A percentile compares a stretch with the other conserved stretches of the same genome.
Evolutionary conservation across 1,139 yeast genomes (phyloP).

Genomic region (Eremothecium gossypii): DNA sequence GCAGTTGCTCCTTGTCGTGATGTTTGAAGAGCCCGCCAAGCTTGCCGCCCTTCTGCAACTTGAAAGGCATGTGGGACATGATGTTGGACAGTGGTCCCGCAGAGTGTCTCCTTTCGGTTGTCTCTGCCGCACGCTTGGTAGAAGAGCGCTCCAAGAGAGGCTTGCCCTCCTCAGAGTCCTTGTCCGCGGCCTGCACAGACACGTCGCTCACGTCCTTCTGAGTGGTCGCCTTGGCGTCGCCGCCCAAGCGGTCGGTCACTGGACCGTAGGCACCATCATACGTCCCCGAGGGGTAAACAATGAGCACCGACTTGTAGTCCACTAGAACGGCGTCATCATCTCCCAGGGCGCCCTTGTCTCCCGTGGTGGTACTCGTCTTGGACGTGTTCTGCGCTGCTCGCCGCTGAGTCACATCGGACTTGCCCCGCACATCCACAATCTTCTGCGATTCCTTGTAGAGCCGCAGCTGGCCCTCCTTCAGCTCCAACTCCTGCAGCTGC

Average conservation of each 20-base stretch:
- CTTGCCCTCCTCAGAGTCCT: conserved; percentile 3
- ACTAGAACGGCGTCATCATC: conserved; percentile 4
- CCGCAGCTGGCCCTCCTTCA: conserved; percentile 18
- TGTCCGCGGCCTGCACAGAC: conserved; percentile 3
- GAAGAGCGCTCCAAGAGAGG: conserved; percentile 1
- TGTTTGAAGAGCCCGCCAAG: conserved; percentile 5
- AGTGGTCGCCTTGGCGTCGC: conserved; percentile 4
- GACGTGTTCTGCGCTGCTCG: conserved; percentile 1
- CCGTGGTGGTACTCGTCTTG: conserved; percentile 1
- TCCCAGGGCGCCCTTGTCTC: conserved; percentile 7
- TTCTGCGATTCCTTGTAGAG: conserved; percentile 20
- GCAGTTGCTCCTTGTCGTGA: conserved; percentile 4
- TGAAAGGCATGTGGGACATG: conserved; percentile 3
- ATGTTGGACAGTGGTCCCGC: not conserved
- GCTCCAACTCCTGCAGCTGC: conserved; percentile 16
- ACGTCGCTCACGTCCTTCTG: conserved; percentile 1
- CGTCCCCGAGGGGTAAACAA: too few relatives aligned
- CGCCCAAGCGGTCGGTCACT: conserved; percentile 1
- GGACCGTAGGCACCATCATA: not conserved
- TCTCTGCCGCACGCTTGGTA: conserved; percentile 2
- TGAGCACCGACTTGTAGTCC: not conserved
- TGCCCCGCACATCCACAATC: conserved; percentile 12
- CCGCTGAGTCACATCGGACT: not conserved
- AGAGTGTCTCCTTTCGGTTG: conserved; percentile 5
- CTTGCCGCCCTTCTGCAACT: conserved; percentile 3